Conservation (phyloP, 345 rosid species). For the Pistacia vera region DNA sequence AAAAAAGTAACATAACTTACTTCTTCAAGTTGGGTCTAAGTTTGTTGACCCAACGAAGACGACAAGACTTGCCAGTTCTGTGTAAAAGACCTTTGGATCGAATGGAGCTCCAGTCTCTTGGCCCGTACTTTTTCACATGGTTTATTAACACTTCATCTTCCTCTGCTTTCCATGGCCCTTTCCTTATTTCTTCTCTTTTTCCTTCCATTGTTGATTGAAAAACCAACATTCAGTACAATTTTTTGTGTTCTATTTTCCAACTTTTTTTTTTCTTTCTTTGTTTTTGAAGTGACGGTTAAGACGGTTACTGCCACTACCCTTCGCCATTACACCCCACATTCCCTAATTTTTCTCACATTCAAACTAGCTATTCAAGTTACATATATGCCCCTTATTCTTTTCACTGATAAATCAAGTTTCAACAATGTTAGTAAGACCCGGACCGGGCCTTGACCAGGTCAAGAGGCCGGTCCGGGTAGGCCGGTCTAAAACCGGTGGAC, state of each 20-base stretch:
- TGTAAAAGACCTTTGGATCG: constrained; percentile 96
- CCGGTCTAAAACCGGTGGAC: too few relatives aligned
- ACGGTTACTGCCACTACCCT: constrained; percentile 46
- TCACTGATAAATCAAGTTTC: neutral
- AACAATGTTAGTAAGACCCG: too few relatives aligned
- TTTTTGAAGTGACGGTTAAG: constrained; percentile 41
- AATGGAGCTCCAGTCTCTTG: constrained; percentile 99
- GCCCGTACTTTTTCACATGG: constrained; percentile 76
- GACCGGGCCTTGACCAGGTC: too few relatives aligned
- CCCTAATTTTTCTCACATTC: constrained; percentile 41
- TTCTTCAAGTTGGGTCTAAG: constrained; percentile 90
- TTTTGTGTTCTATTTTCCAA: neutral
- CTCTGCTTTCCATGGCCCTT: constrained; percentile 95
- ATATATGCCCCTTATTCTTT: neutral
- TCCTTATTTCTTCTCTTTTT: constrained; percentile 55
- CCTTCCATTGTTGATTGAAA: constrained; percentile 35
- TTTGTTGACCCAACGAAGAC: constrained; percentile 98
- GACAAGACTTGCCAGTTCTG: constrained; percentile 92
- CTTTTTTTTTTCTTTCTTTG: neutral
- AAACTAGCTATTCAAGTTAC: neutral
- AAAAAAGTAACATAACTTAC: constrained; percentile 29
- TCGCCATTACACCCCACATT: constrained; percentile 37
- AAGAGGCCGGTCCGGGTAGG: too few relatives aligned
- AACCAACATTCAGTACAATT: neutral
- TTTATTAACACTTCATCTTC: constrained; percentile 79